Percentiles rank a stretch among this genome's conserved stretches.
phyloP scores from a whole-genome alignment of 306 rosid genomes.

The Macrotyloma uniflorum region DNA sequence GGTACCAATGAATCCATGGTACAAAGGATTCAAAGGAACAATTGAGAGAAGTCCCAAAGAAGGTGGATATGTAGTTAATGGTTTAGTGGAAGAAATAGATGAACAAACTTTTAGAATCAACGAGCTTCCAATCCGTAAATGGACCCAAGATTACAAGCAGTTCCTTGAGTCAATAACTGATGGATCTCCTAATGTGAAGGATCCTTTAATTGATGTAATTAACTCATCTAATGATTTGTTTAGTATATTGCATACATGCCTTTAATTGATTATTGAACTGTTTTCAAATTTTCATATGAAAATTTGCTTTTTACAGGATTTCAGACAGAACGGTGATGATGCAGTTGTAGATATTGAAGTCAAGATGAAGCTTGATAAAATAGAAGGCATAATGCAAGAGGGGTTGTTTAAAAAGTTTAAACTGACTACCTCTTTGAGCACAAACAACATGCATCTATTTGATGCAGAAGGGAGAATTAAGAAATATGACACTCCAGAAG shows the following conservation, averaged over 20 bases:
- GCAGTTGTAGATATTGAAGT: slow-evolving; percentile 67
- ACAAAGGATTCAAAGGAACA: slow-evolving; percentile 75
- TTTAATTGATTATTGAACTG: background rate
- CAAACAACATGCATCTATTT: slow-evolving; percentile 91
- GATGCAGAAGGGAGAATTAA: slow-evolving; percentile 78
- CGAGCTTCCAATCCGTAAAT: slow-evolving; percentile 82
- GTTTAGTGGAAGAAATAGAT: slow-evolving; percentile 61
- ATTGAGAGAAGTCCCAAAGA: slow-evolving; percentile 77
- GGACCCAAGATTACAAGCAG: slow-evolving; percentile 96
- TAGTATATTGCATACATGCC: background rate
- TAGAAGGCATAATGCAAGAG: slow-evolving; percentile 66
- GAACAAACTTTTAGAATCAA: slow-evolving; percentile 68
- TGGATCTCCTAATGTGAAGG: slow-evolving; percentile 75
- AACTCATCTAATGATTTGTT: background rate
- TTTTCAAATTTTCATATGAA: background rate
- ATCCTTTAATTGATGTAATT: slow-evolving; percentile 83
- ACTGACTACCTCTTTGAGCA: slow-evolving; percentile 64
- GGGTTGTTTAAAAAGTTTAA: slow-evolving; percentile 82
- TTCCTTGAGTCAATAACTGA: slow-evolving; percentile 74
- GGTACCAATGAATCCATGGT: slow-evolving; percentile 99
- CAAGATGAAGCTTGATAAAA: slow-evolving; percentile 60
- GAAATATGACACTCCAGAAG: slow-evolving; percentile 84
- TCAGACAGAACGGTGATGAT: slow-evolving; percentile 86
- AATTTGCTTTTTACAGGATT: slow-evolving; percentile 58
- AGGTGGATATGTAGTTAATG: slow-evolving; percentile 68